Percentiles rank a stretch among this genome's conserved stretches.
These are phyloP conservation scores for Echinosphaeria canescens DNA, from an alignment of 2,329 filamentous ascomycete genomes.

Conservation along the genomic window DNA sequence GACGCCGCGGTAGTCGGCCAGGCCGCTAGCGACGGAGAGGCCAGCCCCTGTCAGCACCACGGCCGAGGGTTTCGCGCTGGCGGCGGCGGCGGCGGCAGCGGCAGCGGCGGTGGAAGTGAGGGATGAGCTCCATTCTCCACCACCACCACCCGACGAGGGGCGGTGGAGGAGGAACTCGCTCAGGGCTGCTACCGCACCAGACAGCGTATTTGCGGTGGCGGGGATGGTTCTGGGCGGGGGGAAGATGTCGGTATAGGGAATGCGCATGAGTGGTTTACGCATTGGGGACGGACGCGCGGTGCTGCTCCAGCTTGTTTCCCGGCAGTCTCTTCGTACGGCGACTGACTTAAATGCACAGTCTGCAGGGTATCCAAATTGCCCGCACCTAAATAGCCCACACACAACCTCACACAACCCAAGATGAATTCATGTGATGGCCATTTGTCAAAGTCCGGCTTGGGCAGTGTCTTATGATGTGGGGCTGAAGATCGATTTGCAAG, in stretches of 20 bases:
- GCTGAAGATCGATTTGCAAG: no score
- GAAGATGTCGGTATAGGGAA: slow-evolving; percentile 75
- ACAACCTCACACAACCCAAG: no score
- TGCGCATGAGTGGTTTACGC: slow-evolving; percentile 58
- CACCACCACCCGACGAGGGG: no score
- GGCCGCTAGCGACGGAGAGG: slow-evolving; percentile 77
- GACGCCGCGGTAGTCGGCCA: slow-evolving; percentile 78
- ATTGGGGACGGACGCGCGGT: slow-evolving; percentile 16
- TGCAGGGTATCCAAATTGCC: no score
- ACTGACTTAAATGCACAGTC: no score
- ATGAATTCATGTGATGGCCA: no score
- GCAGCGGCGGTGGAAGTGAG: slow-evolving; percentile 19
- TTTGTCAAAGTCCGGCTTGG: no score
- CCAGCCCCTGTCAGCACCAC: slow-evolving; percentile 58
- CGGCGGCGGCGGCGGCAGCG: slow-evolving; percentile 1
- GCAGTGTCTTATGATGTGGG: no score
- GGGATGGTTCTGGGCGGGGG: slow-evolving; percentile 59
- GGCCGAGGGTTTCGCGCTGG: slow-evolving; percentile 18
- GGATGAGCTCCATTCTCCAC: no score
- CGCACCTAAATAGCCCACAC: no score
- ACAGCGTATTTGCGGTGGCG: slow-evolving; percentile 40
- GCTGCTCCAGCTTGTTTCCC: no score
- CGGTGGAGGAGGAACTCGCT: slow-evolving; percentile 58
- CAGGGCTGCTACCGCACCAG: slow-evolving; percentile 59
- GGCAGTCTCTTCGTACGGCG: no score